Evolutionary conservation across 805 yeast species (phyloP), one percentile per base, ranked within the genome.

Genomic region (Blastobotrys chiropterorum): DNA sequence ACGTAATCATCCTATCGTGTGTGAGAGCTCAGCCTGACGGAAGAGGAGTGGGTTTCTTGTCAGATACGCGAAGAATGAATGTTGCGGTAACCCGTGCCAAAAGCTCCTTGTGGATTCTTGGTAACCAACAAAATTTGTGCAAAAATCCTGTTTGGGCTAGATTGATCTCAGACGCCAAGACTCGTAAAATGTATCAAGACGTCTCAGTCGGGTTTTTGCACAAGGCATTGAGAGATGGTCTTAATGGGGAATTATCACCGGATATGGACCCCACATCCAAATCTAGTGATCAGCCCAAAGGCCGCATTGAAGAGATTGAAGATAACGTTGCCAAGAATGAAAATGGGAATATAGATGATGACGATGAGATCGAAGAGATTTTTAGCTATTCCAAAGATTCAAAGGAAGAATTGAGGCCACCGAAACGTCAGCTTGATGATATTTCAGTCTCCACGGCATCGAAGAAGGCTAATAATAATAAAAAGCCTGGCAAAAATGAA

Each of bases 71-170:
- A 57, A 86, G 99, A 72, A 88, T 94, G 96, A 94, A 94, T 67
- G 99, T 94, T 50, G 98, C 97, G 0, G 71, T 94, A 38, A 92
- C 98, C 0, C 86, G 99, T 72, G 97, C 98, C 0, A 80, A 85
- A 59, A 78, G 95, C 1, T 86, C 98, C 0, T 72, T 94, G 57
- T 94, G 98, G 98, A 83, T 94, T 52, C 67, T 95, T 14, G 99
- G 99, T 17, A 83, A 86, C 59, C 78, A 75, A 30, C 71, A 74
- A n/a, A 81, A 95, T 1, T 76, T 92, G 57, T 60, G 65, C 4
- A 70, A 78, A 50, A 85, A 90, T 63, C 72, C 72, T 20, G 80
- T 89, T 0, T 94, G 99, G 99, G 70, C 67, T 22, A 74, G 79
- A 52, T 71, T 94, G 48, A 75, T 90, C 7, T 65, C 67, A 19